Evolutionary conservation across 805 yeast species (phyloP), one percentile per base, ranked within the genome.

Genomic region (Sugiyamaella qingdaonensis): DNA sequence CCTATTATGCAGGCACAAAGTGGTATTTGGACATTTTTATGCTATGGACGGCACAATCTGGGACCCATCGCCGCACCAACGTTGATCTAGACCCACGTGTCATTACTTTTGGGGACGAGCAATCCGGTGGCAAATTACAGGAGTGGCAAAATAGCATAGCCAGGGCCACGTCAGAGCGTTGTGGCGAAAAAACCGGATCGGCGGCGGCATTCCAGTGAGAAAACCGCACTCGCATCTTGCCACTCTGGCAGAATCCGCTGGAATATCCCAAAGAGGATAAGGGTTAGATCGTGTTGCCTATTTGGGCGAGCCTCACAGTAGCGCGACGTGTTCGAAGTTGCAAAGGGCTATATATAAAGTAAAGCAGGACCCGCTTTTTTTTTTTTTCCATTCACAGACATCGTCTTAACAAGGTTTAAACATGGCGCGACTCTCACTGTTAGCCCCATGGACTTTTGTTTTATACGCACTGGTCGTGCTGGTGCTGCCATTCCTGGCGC

Each of bases 391-490:
- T 19, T 39, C 24, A 34, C 37, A 34, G 16, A 39, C 43, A 39
- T 39, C 19, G 43, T 39, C 21, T 39, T 39, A 19, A 39, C 43
- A 39, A 39, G 13, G 43, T 39, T 39, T 19, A 13, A 21, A 39
- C 43, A 39, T 39, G 43, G 43, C 47, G 47, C 35, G 47, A 43
- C 24, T 24, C n/a, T 43, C 37, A 13, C 34, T 46, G 49, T 48
- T 53, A 3, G 39, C 51, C 29, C 35, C 47, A 21, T 48, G 53
- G 49, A 46, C 56, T n/a, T 32, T 34, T 14, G 48, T 68, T 54
- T 53, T 68, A 50, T 71, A 68, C 61, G 68, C 70, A 18, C 48
- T 67, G 48, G 62, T 65, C 45, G 64, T 72, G 37, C 56, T 70
- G 52, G 56, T 62, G 54, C 65, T 69, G 54, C 75, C 75, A 13